Base-by-base conservation (phyloP, 768 basidiomycete species). In the Macrolepiota fuliginosa region DNA sequence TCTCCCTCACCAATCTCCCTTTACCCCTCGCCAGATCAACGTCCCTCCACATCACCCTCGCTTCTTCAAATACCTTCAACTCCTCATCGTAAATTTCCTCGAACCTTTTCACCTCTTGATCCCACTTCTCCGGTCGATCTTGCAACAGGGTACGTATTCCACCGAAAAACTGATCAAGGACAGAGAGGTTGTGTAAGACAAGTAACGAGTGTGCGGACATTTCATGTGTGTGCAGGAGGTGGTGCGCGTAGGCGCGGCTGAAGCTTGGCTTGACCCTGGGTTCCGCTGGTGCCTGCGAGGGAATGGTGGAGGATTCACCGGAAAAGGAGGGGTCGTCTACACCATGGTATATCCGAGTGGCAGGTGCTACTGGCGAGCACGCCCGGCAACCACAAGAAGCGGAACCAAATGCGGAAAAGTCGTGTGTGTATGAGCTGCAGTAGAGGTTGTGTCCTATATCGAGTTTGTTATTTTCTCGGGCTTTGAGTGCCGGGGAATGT, bases 181-280 rank as follows among this genome's bases (percentile, higher is more conserved):
- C 81, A 0, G 82, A 70, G 29, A 92, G 77, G 65, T 95, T 96
- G 71, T 96, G 94, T 73, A 86, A 78, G 11, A 79, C 81, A 17
- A 95, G 81, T 24, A 94, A 71, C 3, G 91, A 69, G 65, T 95
- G 91, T 0, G 91, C 88, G 0, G 88, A 85, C 93, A 96, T 94
- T 71, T 96, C 94, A 72, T 95, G 94, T 5, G 93, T 93, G 55
- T 89, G 87, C 37, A 94, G 75, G 13, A 96, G 83, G 66, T 96
- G 93, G 69, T 96, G 92, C 32, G 93, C 54, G 65, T 95, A 96
- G 2, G 90, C 89, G 13, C 81, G 79, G 4, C 79, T 77, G 64
- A 75, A 76, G 1, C 78, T 72, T 1, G 76, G 74, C 25, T 68
- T 69, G 54, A 72, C 70, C 13, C 58, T 24, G 7, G 27, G 10